These are phyloP conservation scores for Ascochyta fabae DNA, from an alignment of 2,329 filamentous ascomycete species.

Conservation along the genomic window DNA sequence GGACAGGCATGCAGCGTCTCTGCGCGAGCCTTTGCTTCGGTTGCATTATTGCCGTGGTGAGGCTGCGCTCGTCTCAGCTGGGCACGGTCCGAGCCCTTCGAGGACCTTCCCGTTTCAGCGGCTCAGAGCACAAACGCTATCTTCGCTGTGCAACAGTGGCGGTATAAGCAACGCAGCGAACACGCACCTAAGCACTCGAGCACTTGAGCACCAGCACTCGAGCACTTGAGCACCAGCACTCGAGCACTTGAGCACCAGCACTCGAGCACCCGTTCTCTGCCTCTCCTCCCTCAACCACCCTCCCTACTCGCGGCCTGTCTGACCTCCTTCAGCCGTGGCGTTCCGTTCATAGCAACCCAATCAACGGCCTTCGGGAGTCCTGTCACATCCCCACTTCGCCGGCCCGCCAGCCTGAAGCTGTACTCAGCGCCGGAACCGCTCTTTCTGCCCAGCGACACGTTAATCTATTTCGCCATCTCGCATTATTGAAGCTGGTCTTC, in stretches of 20 bases:
- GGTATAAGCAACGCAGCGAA: background rate
- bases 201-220: background rate
- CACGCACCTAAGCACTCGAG: background rate
- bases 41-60: slow-evolving; percentile 15
- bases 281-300: background rate
- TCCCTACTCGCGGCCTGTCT: background rate
- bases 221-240: background rate
- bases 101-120: slow-evolving; percentile 34
- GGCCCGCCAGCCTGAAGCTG: slow-evolving; percentile 23
- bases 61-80: slow-evolving; percentile 31
- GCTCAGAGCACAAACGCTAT: slow-evolving; percentile 30
- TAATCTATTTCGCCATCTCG: slow-evolving; percentile 33
- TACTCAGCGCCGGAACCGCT: slow-evolving; percentile 23
- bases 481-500: slow-evolving; percentile 43
- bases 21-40: background rate
- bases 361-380: slow-evolving; percentile 22
- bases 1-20: background rate
- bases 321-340: slow-evolving; percentile 10
- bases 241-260: too few species aligned
- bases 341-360: slow-evolving; percentile 24
- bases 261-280: background rate
- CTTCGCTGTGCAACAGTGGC: background rate
- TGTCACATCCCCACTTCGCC: slow-evolving; percentile 20
- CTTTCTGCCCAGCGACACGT: slow-evolving; percentile 21
- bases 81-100: slow-evolving; percentile 26